Evolutionary conservation across 2,329 filamentous ascomycete species (phyloP), one percentile per base, ranked within the genome.

Genomic region (Herpotrichia juniperi): DNA sequence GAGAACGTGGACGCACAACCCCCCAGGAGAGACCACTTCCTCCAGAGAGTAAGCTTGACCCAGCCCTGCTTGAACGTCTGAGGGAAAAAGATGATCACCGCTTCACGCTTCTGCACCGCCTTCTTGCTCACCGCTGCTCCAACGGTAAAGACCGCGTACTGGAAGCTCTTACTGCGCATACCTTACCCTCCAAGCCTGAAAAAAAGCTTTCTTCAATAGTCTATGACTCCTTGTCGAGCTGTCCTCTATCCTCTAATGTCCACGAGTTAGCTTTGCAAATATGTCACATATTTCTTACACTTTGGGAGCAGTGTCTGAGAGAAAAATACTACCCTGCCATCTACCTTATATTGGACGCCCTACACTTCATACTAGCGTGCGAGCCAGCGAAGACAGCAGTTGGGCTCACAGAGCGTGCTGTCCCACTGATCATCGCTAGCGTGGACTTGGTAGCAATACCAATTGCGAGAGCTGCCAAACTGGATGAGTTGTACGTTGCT

Each of bases 231-330:
- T 73, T 93, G n/a, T 83, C 87, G 0, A 68, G 78, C 5, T 79
- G 86, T 55, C 46, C 78, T 73, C 42, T 76, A 69, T 48, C 76
- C 66, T 47, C 79, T 76, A 53, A 83, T 76, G 43, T 78, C 75
- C 72, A 83, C 75, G 66, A 75, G 43, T 77, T 90, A 3, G 81
- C 88, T 1, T 76, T 87, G 9, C 83, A 86, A 53, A 86, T 92
- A 57, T 85, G 84, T 45, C 78, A 83, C 43, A 76, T 86, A 25
- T 73, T 92, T 17, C 79, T 90, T 44, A 78, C 81, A 14, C 71
- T 93, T 12, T 93, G 90, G 89, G 79, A 79, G 14, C 81, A 79
- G 17, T 92, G 89, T 66, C 74, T 87, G 6, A 76, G 82, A 10
- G 88, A 93, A 61, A 78, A 79, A 58, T 82, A 79, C 63, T 84